These are phyloP conservation scores for Nicotiana benthamiana DNA, from an alignment of 257 asterid genomes.

Conservation along the genomic window DNA sequence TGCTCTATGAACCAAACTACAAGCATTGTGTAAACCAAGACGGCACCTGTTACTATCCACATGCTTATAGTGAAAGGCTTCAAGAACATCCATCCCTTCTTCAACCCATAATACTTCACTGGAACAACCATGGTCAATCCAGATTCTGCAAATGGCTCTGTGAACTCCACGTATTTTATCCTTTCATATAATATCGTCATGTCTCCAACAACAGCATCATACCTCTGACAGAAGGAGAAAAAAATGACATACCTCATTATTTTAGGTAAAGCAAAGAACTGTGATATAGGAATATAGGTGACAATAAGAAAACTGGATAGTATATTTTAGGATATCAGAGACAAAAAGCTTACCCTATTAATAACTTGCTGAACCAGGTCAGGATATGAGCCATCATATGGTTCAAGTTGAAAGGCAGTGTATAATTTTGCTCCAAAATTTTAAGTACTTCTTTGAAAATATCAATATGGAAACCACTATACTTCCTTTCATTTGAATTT, in stretches of 20 bases:
- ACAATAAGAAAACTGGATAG: background rate
- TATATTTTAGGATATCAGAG: background rate
- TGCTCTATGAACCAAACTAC: constrained; percentile 37
- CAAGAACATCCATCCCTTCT: constrained; percentile 24
- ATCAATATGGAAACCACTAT: constrained; percentile 31
- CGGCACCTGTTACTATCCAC: constrained; percentile 27
- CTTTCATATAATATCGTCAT: constrained; percentile 25
- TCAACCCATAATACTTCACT: constrained; percentile 1
- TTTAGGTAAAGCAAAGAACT: background rate
- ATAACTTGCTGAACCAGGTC: constrained; percentile 15
- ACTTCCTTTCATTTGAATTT: background rate
- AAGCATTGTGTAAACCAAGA: constrained; percentile 29
- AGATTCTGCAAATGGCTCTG: constrained; percentile 30
- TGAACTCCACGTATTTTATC: constrained; percentile 24
- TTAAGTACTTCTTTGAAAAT: constrained; percentile 17
- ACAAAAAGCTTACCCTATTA: constrained; percentile 16
- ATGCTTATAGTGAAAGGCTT: constrained; percentile 25
- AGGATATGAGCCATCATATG: constrained; percentile 18
- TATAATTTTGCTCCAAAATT: constrained; percentile 16
- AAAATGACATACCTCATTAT: background rate
- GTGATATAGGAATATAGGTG: background rate
- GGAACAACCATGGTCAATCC: constrained; percentile 34
- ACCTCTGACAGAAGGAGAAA: constrained; percentile 4
- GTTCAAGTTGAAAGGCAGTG: constrained; percentile 18
- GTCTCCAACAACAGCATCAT: constrained; percentile 26